Base-by-base conservation (phyloP, 768 basidiomycete genomes). In the Pulveroboletus sp. region DNA sequence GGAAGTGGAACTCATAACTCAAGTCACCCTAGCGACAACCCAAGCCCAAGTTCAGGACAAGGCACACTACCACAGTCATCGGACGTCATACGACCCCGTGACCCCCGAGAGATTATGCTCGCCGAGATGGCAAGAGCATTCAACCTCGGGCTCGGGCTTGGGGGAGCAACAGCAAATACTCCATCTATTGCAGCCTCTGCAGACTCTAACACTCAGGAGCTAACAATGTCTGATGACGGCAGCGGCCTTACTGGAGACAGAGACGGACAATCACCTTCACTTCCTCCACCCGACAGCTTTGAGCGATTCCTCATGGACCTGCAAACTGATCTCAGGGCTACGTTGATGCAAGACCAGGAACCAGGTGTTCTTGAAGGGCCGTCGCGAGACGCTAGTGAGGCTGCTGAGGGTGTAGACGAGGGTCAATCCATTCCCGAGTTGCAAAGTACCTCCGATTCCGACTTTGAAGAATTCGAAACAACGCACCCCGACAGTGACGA, bases 81-180 rank as follows among this genome's bases (percentile, higher is more conserved):
- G 15, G 57, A 57, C 3, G 8, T 46, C 33, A 18, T 44, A 28
- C 57, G 50, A 27, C 54, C 58, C 11, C 59, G 58, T 39, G 79
- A 86, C 63, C 79, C 85, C 46, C 66, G 86, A 38, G 83, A 88
- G 57, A 68, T 81, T 40, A 85, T 90, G 78, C 73, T 90, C 42
- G 80, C 83, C 1, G 87, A 90, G 65, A 89, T 89, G 85, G 85
- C 86, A 24, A 73, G 87, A 27, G 88, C 86, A 8, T 85, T 90
- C 60, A 86, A 87, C 57, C 71, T 85, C 40, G 86, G 86, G 11
- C 73, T 90, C 21, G 80, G 81, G 5, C 61, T 81, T 48, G 69
- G 63, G 33, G 59, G 60, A 12, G 12, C 64, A n/a, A 32, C 57
- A 38, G 17, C 54, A 18, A 43, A 39, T 24, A 35, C 54, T 6